Base-by-base conservation (phyloP, 2,329 filamentous ascomycete genomes). In the Paraconiothyrium sp. region DNA sequence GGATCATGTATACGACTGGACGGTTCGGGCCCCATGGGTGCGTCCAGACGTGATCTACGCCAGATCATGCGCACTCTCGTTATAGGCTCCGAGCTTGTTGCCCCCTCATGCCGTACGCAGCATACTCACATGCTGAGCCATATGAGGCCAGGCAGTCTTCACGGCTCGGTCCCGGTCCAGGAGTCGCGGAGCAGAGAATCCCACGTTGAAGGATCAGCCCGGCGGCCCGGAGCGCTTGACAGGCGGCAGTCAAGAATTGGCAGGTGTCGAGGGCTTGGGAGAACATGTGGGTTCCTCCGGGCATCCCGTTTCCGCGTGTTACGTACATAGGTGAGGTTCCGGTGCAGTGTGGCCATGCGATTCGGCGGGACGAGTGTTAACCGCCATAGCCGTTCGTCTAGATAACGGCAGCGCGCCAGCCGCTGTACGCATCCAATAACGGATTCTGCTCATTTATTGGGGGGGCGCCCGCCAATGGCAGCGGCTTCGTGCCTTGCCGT, bases 361-460 rank as follows among this genome's bases (percentile, higher is more conserved):
- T 55, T 55, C n/a, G 52, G n/a, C 27, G 30, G 27, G 27, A 35
- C 22, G 52, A 37, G 13, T 11, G 20, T n/a, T 22, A 46, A 46
- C 52, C 52, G 52, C 39, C 41, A 13, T 46, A 46, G 52, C 39
- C 52, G 39, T 46, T 34, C 39, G 39, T 55, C 39, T 44, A 55
- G 27, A 46, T 34, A 34, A 24, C 39, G 52, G 39, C 2, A 13
- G 24, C 52, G 52, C 52, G 51, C 39, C 13, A 43, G 51, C 51
- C 37, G 52, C 52, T 32, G 13, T 27, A 46, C 13, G 27, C 13
- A 55, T 55, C 27, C 39, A 44, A 55, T 43, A 32, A 24, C 11
- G 43, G 43, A 24, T n/a, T 13, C 39, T 14, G 39, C 24, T 13
- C 8, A 20, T 2, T 27, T 5, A 3, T 13, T 7, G 27, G 20